Evolutionary conservation across 148 eudicot genomes (phyloP).

Genomic region (Nyssa sinensis): DNA sequence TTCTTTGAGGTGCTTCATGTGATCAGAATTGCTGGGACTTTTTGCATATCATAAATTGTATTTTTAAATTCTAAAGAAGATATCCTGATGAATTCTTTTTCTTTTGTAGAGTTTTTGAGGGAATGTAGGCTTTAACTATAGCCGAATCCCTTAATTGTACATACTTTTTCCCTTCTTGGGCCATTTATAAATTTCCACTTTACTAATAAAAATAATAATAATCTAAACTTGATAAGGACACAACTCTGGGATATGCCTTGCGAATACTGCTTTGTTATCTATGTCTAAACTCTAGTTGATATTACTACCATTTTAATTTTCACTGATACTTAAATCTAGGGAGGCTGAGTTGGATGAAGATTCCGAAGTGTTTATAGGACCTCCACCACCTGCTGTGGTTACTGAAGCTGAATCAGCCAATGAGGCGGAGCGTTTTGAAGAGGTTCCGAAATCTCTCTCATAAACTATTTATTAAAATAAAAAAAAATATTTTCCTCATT

Average conservation of each 20-base stretch:
- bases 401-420: slow-evolving; percentile 81
- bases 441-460: slow-evolving; percentile 38
- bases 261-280: not conserved
- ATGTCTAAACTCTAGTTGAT: not conserved
- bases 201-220: too few species aligned
- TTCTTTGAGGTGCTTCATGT: not conserved
- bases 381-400: slow-evolving; percentile 94
- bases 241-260: not conserved
- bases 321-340: slow-evolving; percentile 33
- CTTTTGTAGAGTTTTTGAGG: too few species aligned
- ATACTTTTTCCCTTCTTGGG: too few species aligned
- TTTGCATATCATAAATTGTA: not conserved
- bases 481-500: not conserved
- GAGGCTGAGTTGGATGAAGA: slow-evolving; percentile 73
- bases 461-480: not conserved
- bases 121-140: too few species aligned
- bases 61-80: too few species aligned
- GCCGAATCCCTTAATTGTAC: too few species aligned
- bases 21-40: not conserved
- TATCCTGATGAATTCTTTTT: too few species aligned
- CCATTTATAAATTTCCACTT: too few species aligned
- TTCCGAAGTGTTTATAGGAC: slow-evolving; percentile 67
- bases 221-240: not conserved
- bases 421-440: slow-evolving; percentile 98
- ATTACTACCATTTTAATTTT: not conserved